Conservation (phyloP, 305 asterid genomes). For the Striga hermonthica region DNA sequence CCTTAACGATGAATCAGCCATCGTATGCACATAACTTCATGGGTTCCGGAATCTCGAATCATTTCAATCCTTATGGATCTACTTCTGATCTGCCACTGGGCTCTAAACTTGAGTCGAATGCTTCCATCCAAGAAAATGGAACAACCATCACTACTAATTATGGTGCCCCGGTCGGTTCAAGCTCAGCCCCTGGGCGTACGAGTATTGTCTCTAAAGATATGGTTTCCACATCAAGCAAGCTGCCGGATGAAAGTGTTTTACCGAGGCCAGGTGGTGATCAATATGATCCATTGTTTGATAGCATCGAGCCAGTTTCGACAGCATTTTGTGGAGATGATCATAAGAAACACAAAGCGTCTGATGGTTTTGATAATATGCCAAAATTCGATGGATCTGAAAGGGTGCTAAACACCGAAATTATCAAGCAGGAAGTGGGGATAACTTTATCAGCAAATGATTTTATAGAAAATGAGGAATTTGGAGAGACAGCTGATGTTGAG, state of each 20-base stretch:
- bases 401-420: conserved; percentile 45
- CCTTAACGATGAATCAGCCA: conserved; percentile 43
- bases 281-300: conserved; percentile 88
- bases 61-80: conserved; percentile 68
- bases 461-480: conserved; percentile 65
- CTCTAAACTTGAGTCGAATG: conserved; percentile 49
- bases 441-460: conserved; percentile 42
- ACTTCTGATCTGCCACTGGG: conserved; percentile 60
- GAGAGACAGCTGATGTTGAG: conserved; percentile 86
- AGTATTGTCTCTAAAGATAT: conserved; percentile 38
- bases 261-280: conserved; percentile 52
- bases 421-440: conserved; percentile 43
- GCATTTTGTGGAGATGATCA: conserved; percentile 45
- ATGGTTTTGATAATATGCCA: conserved; percentile 53
- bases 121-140: conserved; percentile 43
- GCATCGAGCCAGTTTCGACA: conserved; percentile 68
- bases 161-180: conserved; percentile 42
- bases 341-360: conserved; percentile 47
- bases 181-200: conserved; percentile 39
- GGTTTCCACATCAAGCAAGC: conserved; percentile 38
- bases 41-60: conserved; percentile 49
- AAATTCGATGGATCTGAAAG: conserved; percentile 49
- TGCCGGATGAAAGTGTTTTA: conserved; percentile 36
- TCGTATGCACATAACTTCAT: conserved; percentile 37
- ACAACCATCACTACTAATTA: conserved; percentile 34